Percentiles rank a stretch among this genome's conserved stretches.
Conservation (phyloP, 331 rosid genomes). For the Acacia pycnantha region DNA sequence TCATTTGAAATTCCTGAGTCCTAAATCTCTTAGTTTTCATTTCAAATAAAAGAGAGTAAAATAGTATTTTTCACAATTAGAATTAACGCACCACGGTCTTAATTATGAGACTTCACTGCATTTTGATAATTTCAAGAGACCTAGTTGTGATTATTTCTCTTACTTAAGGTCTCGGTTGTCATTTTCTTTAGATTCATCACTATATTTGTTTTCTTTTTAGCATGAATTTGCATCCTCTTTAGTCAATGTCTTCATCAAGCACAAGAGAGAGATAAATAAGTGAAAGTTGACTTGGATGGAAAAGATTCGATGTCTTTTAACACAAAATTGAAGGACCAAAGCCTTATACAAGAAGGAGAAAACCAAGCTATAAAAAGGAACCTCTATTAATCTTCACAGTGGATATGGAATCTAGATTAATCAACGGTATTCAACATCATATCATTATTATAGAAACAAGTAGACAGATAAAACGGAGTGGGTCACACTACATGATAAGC, state of each 20-base stretch:
- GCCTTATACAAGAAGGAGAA: not conserved
- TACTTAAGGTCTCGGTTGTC: too few species aligned
- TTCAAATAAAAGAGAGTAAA: too few species aligned
- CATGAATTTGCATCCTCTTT: not conserved
- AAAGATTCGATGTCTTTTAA: too few species aligned
- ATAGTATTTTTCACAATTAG: too few species aligned
- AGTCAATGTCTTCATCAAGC: not conserved
- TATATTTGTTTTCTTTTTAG: not conserved
- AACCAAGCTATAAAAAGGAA: not conserved
- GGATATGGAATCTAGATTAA: not conserved
- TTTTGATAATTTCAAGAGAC: too few species aligned
- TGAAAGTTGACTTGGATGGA: not conserved
- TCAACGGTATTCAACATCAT: not conserved
- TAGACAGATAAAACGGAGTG: not conserved
- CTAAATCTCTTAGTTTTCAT: too few species aligned
- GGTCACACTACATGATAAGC: not conserved
- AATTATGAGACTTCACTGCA: too few species aligned
- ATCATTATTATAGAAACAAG: not conserved
- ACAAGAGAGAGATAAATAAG: too few species aligned
- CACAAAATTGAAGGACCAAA: not conserved
- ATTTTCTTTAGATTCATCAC: too few species aligned
- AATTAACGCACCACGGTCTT: too few species aligned
- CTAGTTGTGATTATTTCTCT: too few species aligned
- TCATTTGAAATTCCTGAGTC: too few species aligned
- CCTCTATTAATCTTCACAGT: not conserved